A percentile compares a stretch with the other conserved stretches of the same genome.
These are phyloP conservation scores for Ceratocystis cubensis DNA, from an alignment of 2,329 filamentous ascomycete genomes.

Conservation along the genomic window DNA sequence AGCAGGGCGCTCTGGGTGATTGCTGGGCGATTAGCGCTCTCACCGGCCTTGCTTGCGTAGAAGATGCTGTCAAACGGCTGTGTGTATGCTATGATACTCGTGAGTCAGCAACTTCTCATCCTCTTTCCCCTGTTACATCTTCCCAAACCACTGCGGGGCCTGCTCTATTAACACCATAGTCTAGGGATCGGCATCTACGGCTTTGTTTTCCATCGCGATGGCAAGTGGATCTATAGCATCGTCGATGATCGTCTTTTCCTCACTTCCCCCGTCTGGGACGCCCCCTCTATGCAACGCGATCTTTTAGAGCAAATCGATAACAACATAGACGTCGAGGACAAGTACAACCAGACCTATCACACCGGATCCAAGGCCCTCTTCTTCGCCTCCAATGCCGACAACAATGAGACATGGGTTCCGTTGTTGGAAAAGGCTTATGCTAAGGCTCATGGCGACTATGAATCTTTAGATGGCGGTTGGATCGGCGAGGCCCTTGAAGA, in stretches of 20 bases:
- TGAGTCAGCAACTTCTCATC: slow-evolving; percentile 26
- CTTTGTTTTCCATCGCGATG: slow-evolving; percentile 78
- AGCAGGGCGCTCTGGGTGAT: slow-evolving; percentile 65
- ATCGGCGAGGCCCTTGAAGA: slow-evolving; percentile 49
- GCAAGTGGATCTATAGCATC: slow-evolving; percentile 84
- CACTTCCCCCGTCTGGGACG: slow-evolving; percentile 70
- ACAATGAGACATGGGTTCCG: slow-evolving; percentile 73
- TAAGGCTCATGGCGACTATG: slow-evolving; percentile 70
- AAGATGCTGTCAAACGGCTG: slow-evolving; percentile 55
- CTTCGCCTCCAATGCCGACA: slow-evolving; percentile 62
- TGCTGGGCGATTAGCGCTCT: slow-evolving; percentile 75
- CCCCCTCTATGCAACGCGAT: slow-evolving; percentile 60
- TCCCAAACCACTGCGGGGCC: not conserved
- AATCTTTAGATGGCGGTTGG: slow-evolving; percentile 56
- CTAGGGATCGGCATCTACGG: slow-evolving; percentile 65
- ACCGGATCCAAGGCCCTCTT: slow-evolving; percentile 65
- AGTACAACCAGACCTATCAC: slow-evolving; percentile 59
- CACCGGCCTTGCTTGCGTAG: slow-evolving; percentile 62
- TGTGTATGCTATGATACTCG: slow-evolving; percentile 62
- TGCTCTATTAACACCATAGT: not conserved
- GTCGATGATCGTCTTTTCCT: slow-evolving; percentile 85
- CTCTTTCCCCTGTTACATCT: not conserved
- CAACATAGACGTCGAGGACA: slow-evolving; percentile 53
- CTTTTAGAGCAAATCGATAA: slow-evolving; percentile 64
- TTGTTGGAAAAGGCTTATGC: slow-evolving; percentile 73